These are phyloP conservation scores for Spizellomyces punctatus DNA, from an alignment of 192 early-diverging fungal species.

Conservation along the genomic window DNA sequence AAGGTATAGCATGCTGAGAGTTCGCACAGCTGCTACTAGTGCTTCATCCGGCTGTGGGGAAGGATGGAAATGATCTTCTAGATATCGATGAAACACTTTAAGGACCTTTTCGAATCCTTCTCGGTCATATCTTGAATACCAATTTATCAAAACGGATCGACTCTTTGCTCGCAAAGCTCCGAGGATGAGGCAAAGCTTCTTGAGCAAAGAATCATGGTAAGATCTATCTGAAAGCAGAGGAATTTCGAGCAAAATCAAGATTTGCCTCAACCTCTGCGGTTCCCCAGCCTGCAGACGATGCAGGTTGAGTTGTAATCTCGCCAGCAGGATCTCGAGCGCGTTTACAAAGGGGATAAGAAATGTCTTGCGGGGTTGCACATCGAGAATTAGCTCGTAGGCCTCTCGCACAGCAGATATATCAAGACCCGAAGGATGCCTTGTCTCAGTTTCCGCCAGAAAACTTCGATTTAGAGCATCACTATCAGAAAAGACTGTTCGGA, in stretches of 20 bases:
- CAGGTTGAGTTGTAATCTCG: constrained; percentile 50
- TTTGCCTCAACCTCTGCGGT: constrained; percentile 13
- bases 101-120: constrained; percentile 46
- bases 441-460: constrained; percentile 34
- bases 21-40: constrained; percentile 54
- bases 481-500: constrained; percentile 45
- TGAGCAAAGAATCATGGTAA: constrained; percentile 51
- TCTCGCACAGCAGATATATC: constrained; percentile 36
- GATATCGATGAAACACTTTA: constrained; percentile 50
- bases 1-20: constrained; percentile 49
- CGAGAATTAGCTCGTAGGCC: constrained; percentile 39
- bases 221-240: constrained; percentile 52
- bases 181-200: constrained; percentile 46
- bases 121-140: constrained; percentile 54
- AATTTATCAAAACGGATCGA: constrained; percentile 41
- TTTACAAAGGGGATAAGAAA: constrained; percentile 50
- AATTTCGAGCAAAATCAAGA: constrained; percentile 45
- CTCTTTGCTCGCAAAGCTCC: constrained; percentile 41
- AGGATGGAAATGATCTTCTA: constrained; percentile 52
- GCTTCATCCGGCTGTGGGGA: constrained; percentile 46
- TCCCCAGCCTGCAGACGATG: constrained; percentile 35
- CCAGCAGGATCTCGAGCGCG: constrained; percentile 59
- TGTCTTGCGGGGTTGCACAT: constrained; percentile 33
- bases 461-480: constrained; percentile 41
- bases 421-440: constrained; percentile 32